A percentile compares a stretch with the other conserved stretches of the same genome.
Evolutionary conservation across 2,329 filamentous ascomycete genomes (phyloP).

Genomic region (Neonectria neomacrospora): DNA sequence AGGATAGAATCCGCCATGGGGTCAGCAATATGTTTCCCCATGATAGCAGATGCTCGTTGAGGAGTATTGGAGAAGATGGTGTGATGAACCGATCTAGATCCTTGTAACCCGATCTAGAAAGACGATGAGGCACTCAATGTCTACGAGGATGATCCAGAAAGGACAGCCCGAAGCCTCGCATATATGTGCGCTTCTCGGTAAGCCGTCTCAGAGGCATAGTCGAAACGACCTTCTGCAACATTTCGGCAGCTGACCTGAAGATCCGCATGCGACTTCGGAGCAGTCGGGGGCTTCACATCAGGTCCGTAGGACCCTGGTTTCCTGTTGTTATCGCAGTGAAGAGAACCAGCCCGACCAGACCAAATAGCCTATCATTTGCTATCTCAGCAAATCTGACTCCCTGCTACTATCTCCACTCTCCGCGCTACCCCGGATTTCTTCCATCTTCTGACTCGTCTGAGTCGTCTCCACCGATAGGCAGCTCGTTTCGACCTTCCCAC

Average conservation of each 20-base stretch:
- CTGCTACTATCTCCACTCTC: background rate
- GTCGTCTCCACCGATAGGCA: background rate
- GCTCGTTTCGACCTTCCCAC: slow-evolving; percentile 22
- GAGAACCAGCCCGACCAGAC: background rate
- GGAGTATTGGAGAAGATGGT: background rate
- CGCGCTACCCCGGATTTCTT: background rate
- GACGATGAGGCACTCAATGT: background rate
- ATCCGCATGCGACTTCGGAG: background rate
- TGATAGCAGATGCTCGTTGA: background rate
- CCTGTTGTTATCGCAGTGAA: background rate
- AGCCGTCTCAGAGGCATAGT: background rate
- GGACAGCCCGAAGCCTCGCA: background rate
- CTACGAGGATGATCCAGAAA: background rate
- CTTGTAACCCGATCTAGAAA: background rate
- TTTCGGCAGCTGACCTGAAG: background rate
- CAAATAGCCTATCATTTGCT: background rate
- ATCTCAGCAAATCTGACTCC: background rate
- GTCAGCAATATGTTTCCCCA: slow-evolving; percentile 1
- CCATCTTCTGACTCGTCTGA: background rate
- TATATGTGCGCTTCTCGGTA: background rate
- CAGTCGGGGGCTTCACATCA: background rate
- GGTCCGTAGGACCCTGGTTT: background rate
- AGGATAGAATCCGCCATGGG: slow-evolving; percentile 17
- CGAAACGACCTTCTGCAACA: slow-evolving; percentile 21
- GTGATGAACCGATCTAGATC: background rate